A percentile compares a stretch with the other conserved stretches of the same genome.
phyloP scores from a whole-genome alignment of 1,284 basidiomycete genomes.

The Mycena sp. region DNA sequence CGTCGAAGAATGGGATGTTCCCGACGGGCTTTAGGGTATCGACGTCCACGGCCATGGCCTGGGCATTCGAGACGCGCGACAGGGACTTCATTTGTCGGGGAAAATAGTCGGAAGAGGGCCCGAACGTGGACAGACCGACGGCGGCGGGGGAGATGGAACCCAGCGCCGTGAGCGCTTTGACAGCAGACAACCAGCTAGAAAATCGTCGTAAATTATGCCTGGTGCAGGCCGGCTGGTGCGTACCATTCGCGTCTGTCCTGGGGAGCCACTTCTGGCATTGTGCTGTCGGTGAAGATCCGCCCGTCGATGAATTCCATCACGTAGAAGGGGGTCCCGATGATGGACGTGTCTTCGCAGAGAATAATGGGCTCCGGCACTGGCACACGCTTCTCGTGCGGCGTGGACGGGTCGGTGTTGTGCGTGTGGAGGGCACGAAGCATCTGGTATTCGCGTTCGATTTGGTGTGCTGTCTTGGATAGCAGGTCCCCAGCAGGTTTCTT shows the following conservation, averaged over 20 bases:
- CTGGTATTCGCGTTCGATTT: conserved; percentile 92
- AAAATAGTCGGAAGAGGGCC: conserved; percentile 85
- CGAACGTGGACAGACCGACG: conserved; percentile 83
- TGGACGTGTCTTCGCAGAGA: conserved; percentile 79
- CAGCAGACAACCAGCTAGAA: conserved; percentile 79
- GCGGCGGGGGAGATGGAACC: conserved; percentile 75
- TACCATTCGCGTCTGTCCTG: conserved; percentile 79
- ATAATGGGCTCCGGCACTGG: conserved; percentile 90
- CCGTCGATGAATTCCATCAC: conserved; percentile 96
- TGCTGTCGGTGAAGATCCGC: conserved; percentile 89
- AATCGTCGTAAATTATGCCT: not conserved
- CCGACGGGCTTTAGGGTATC: conserved; percentile 70
- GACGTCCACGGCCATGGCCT: conserved; percentile 73
- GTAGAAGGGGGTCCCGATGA: conserved; percentile 94
- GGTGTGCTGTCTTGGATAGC: conserved; percentile 90
- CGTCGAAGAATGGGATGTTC: conserved; percentile 76
- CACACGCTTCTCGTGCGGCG: conserved; percentile 61
- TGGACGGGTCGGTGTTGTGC: conserved; percentile 71
- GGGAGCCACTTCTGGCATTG: conserved; percentile 75
- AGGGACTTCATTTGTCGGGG: conserved; percentile 92
- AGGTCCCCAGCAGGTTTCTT: conserved; percentile 94
- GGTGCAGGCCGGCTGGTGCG: conserved; percentile 28
- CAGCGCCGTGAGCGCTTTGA: conserved; percentile 79
- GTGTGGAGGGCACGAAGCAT: conserved; percentile 81
- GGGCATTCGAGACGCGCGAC: conserved; percentile 75